phyloP scores from a whole-genome alignment of 306 rosid species.

The Pyrus betulifolia region DNA sequence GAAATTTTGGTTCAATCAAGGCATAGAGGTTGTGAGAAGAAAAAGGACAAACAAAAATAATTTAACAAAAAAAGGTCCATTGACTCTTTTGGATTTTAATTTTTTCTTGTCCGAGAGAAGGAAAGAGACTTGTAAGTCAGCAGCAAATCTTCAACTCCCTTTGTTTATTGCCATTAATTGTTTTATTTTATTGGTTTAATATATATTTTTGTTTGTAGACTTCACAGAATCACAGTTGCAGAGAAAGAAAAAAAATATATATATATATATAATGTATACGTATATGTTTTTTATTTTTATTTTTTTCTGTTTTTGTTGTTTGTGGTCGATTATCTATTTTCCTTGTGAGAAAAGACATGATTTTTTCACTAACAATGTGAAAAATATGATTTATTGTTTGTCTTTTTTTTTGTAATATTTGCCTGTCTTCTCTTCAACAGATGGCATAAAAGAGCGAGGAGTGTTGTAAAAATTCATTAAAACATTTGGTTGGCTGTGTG shows the following conservation, averaged over 20 bases:
- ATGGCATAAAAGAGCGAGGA: conserved; percentile 27
- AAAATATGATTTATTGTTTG: background rate
- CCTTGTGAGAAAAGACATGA: background rate
- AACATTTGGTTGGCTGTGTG: conserved; percentile 23
- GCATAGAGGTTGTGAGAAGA: background rate
- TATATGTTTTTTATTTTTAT: too few species aligned
- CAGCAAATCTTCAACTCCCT: background rate
- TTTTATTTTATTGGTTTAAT: background rate
- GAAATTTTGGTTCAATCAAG: background rate
- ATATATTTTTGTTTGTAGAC: background rate
- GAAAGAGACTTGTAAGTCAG: conserved; percentile 1
- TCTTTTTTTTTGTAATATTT: background rate
- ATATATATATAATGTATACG: too few species aligned
- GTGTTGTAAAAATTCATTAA: conserved; percentile 35
- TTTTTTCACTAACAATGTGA: background rate
- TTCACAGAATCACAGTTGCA: too few species aligned
- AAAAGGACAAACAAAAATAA: background rate
- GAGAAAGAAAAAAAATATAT: too few species aligned
- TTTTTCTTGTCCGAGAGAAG: background rate
- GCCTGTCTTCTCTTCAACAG: conserved; percentile 46
- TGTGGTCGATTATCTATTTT: background rate
- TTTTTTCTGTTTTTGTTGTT: background rate
- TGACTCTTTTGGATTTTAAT: background rate
- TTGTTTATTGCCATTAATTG: background rate
- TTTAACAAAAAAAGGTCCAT: background rate